Percentiles rank a stretch among this genome's conserved stretches.
Evolutionary conservation across 163 green algal genomes (phyloP).

Genomic region (Chlamydomonas reinhardtii): DNA sequence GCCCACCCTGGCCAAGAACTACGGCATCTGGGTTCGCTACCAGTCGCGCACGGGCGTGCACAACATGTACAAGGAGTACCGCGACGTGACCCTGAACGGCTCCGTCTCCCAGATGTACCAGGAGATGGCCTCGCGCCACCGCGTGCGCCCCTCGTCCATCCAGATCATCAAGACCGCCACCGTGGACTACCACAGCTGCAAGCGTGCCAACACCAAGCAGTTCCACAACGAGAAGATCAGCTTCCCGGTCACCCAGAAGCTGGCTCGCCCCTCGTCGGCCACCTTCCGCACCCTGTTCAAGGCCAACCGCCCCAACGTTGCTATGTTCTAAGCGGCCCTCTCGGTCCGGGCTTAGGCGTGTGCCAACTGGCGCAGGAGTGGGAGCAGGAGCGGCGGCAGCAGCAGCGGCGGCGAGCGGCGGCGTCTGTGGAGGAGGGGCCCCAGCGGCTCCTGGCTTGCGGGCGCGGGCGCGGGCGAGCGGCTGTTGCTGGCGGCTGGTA

Average conservation of each 20-base stretch:
- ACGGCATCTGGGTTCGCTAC: conserved; percentile 98
- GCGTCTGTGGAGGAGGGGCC: not conserved
- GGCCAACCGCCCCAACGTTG: conserved; percentile 85
- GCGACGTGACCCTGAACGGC: conserved; percentile 97
- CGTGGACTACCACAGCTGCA: conserved; percentile 77
- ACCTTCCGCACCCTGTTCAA: conserved; percentile 92
- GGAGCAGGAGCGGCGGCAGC: not conserved
- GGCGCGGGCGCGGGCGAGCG: too few relatives aligned
- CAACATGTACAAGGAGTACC: conserved; percentile 99
- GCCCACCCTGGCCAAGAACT: conserved; percentile 99
- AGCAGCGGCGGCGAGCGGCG: not conserved
- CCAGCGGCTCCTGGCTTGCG: not conserved
- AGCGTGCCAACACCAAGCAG: conserved; percentile 84
- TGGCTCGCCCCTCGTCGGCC: conserved; percentile 71
- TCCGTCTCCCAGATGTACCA: conserved; percentile 88
- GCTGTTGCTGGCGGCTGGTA: too few relatives aligned
- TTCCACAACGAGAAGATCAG: conserved; percentile 97
- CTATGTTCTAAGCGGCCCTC: conserved; percentile 79
- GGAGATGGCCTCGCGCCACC: conserved; percentile 98
- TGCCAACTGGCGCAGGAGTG: not conserved
- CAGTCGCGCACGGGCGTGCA: conserved; percentile 93
- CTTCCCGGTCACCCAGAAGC: conserved; percentile 92
- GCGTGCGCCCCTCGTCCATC: conserved; percentile 87
- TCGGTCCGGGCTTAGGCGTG: too few relatives aligned
- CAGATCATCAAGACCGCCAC: conserved; percentile 98